Evolutionary conservation across 2,329 filamentous ascomycete species (phyloP).

Genomic region (Aspergillus fijiensis): DNA sequence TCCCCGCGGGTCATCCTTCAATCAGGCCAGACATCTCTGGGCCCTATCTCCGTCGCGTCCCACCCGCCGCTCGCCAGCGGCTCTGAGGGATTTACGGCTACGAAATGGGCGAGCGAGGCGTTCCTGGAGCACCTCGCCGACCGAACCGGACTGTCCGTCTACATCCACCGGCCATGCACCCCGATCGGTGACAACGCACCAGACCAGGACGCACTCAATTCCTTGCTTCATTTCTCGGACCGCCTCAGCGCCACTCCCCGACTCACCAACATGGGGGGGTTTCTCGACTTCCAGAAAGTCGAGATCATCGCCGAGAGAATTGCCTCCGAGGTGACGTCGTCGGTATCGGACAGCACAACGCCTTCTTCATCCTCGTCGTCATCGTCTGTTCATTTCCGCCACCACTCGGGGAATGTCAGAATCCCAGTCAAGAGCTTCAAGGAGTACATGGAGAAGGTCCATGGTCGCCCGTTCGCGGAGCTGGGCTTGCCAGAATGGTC

Average conservation of each 20-base stretch:
- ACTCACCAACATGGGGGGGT: conserved; percentile 1
- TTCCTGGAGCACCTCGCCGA: conserved; percentile 7
- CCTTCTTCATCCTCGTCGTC: not conserved
- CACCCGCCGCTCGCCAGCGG: not conserved
- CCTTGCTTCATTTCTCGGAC: not conserved
- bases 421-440: not conserved
- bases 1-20: conserved; percentile 2
- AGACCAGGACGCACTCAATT: conserved; percentile 1
- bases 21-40: not conserved
- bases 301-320: conserved; percentile 4
- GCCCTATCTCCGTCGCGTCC: not conserved
- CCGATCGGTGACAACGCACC: conserved; percentile 8
- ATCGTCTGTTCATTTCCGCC: not conserved
- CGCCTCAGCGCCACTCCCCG: not conserved
- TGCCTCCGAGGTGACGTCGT: not conserved
- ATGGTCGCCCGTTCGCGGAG: not conserved
- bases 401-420: not conserved
- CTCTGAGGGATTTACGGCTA: not conserved
- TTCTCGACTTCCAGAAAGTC: conserved; percentile 6
- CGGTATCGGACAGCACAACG: not conserved
- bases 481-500: not conserved
- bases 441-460: not conserved
- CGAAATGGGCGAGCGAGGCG: not conserved
- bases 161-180: not conserved
- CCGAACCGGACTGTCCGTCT: not conserved